Conservation (phyloP, 331 rosid genomes). For the Pyrus hybrid region DNA sequence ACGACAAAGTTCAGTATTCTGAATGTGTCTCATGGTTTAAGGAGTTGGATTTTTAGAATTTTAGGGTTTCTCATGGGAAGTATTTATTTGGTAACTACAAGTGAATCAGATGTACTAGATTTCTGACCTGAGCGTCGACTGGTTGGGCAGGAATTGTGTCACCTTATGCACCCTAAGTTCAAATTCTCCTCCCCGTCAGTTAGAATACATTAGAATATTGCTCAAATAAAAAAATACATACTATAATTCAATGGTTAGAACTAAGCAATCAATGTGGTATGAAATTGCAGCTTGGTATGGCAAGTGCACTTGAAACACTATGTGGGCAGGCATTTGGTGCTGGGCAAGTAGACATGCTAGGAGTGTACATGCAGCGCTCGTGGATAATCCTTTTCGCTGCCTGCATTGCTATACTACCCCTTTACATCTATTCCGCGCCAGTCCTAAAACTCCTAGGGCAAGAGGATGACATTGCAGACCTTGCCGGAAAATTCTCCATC, state of each 20-base stretch:
- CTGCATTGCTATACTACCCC: slow-evolving; percentile 51
- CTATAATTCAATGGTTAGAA: neutral
- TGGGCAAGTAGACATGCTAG: slow-evolving; percentile 83
- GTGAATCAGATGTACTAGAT: neutral
- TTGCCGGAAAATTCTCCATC: slow-evolving; percentile 64
- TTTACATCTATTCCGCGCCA: slow-evolving; percentile 50
- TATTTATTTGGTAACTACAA: neutral
- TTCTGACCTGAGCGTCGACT: neutral
- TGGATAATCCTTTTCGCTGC: slow-evolving; percentile 55
- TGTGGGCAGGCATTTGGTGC: slow-evolving; percentile 98
- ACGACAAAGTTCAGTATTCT: neutral
- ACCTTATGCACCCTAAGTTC: neutral
- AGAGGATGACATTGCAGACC: slow-evolving; percentile 48
- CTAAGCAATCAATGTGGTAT: neutral
- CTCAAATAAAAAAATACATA: too few relatives aligned
- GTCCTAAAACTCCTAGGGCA: slow-evolving; percentile 67
- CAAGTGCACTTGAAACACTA: slow-evolving; percentile 85
- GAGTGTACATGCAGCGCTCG: slow-evolving; percentile 82
- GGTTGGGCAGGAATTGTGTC: neutral
- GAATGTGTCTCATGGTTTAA: neutral
- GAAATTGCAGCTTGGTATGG: slow-evolving; percentile 82
- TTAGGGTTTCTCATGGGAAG: neutral
- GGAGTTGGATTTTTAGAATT: neutral
- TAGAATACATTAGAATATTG: neutral
- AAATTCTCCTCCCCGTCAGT: neutral